Percentiles rank a stretch among this genome's conserved stretches.
phyloP scores from a whole-genome alignment of 176 grass and related monocot genomes.

The Themeda triandra region DNA sequence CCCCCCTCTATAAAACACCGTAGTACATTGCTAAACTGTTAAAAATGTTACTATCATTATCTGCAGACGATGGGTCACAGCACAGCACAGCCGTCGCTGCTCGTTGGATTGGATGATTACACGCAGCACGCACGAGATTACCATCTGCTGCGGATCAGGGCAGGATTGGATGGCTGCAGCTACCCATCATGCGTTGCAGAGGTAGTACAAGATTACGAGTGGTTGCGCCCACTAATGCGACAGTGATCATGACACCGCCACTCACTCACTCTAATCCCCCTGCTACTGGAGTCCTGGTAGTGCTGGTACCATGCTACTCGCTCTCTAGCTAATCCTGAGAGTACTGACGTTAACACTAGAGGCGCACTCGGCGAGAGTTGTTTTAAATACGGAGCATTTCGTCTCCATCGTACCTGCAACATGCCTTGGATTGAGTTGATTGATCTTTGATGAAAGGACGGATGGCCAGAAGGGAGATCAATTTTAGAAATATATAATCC shows the following conservation, averaged over 20 bases:
- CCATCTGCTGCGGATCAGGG: no score
- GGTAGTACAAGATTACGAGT: not conserved
- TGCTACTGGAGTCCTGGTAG: no score
- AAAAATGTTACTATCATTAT: not conserved
- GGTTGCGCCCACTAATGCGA: constrained; percentile 22
- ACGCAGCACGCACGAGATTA: not conserved
- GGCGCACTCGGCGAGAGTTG: not conserved
- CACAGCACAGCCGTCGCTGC: not conserved
- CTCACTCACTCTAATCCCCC: not conserved
- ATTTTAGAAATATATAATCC: no score
- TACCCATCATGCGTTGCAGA: no score
- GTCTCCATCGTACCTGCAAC: not conserved
- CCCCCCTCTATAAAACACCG: no score
- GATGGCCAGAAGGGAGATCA: no score
- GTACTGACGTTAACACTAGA: not conserved
- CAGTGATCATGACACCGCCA: constrained; percentile 16
- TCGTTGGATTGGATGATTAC: not conserved
- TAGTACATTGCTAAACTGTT: no score
- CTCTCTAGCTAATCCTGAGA: not conserved
- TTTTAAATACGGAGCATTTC: no score
- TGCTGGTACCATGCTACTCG: not conserved
- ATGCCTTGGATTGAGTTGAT: not conserved
- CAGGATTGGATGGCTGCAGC: not conserved
- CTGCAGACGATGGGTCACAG: not conserved
- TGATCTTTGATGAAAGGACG: not conserved